Conservation (phyloP, 208 protist species). For the Crithidia mellificae region DNA sequence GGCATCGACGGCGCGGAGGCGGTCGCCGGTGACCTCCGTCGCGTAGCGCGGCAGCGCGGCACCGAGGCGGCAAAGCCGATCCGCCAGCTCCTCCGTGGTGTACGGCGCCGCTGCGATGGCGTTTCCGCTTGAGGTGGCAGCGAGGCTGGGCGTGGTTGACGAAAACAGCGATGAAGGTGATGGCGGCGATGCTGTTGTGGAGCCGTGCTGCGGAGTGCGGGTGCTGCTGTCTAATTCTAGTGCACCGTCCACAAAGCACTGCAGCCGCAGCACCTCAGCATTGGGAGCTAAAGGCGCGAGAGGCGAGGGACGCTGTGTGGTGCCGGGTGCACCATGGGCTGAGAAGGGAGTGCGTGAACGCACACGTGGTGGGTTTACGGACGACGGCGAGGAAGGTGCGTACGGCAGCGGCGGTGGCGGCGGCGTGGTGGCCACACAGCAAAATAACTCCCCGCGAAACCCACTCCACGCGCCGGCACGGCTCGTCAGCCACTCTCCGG, state of each 20-base stretch:
- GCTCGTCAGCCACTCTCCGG: constrained; percentile 25
- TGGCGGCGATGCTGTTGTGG: too few species aligned
- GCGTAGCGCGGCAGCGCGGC: constrained; percentile 39
- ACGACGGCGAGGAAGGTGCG: neutral
- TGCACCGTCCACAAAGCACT: constrained; percentile 33
- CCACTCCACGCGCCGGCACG: constrained; percentile 25
- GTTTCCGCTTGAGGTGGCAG: too few species aligned
- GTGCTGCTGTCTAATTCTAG: constrained; percentile 18
- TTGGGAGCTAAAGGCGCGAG: neutral
- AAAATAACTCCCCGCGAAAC: constrained; percentile 32
- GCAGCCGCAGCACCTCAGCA: constrained; percentile 1
- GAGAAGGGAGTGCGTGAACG: neutral
- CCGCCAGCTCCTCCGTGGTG: constrained; percentile 56
- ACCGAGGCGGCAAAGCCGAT: constrained; percentile 63
- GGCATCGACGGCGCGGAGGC: constrained; percentile 29
- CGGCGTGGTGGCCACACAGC: constrained; percentile 20
- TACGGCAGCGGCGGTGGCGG: neutral
- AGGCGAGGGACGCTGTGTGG: neutral
- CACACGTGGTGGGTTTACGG: neutral
- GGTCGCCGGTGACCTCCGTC: constrained; percentile 25
- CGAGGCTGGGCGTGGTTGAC: too few species aligned
- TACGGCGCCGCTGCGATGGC: too few species aligned
- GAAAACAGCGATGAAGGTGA: too few species aligned
- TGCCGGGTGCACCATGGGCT: too few species aligned
- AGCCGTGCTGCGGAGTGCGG: neutral